These are phyloP conservation scores for Fusarium pseudoanthophilum DNA, from an alignment of 2,329 filamentous ascomycete species.

Conservation along the genomic window DNA sequence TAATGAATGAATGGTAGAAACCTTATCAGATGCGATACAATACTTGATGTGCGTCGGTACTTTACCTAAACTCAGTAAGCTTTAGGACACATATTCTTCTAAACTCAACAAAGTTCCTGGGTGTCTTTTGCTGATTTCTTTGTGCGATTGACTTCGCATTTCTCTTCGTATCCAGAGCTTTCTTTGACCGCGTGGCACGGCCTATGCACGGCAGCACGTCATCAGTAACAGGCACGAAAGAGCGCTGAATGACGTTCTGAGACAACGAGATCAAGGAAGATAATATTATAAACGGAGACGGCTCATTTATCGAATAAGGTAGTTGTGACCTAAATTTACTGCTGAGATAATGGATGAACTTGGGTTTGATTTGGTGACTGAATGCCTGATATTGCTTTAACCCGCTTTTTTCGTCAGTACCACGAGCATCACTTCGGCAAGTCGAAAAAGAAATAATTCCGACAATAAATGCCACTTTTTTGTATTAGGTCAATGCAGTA, in stretches of 20 bases:
- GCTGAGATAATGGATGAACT: background rate
- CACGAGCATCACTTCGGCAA: background rate
- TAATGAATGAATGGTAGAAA: background rate
- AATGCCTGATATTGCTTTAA: background rate
- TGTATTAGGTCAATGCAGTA: background rate
- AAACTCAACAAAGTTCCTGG: background rate
- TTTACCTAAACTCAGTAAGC: background rate
- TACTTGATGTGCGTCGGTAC: background rate
- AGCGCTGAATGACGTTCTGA: slow-evolving; percentile 3
- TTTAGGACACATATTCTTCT: background rate
- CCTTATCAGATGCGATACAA: background rate
- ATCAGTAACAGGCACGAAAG: slow-evolving; percentile 4
- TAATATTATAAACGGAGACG: background rate
- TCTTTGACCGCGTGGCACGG: background rate
- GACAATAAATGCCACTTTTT: background rate
- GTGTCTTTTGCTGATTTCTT: background rate
- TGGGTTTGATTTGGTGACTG: background rate
- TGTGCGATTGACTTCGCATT: background rate
- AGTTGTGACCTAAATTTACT: background rate
- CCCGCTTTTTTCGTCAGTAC: background rate
- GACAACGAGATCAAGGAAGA: background rate
- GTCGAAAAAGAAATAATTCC: background rate
- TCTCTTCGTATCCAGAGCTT: background rate
- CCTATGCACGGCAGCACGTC: slow-evolving; percentile 15
- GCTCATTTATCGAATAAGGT: too few relatives aligned